Percentiles rank a stretch among this genome's conserved stretches.
phyloP scores from a whole-genome alignment of 2,329 filamentous ascomycete species.

The Trichoderma sp. region DNA sequence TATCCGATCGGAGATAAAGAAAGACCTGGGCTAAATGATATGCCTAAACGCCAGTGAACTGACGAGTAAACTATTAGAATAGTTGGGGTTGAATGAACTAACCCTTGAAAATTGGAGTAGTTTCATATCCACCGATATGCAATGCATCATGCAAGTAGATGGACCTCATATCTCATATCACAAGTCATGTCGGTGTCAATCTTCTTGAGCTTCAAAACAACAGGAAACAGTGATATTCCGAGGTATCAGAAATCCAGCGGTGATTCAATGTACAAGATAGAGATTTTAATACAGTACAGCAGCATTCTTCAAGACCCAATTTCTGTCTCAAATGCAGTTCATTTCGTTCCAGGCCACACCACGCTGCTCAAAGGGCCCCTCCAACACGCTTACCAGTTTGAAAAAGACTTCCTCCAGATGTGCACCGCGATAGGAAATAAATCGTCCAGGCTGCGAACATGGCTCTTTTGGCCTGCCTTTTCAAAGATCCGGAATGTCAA shows the following conservation, averaged over 20 bases:
- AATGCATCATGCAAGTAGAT: not conserved
- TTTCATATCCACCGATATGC: not conserved
- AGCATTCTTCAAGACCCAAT: constrained; percentile 10
- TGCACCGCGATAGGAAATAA: not conserved
- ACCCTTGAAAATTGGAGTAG: not conserved
- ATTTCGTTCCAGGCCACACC: not conserved
- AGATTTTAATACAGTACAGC: constrained; percentile 10
- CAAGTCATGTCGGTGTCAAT: not conserved
- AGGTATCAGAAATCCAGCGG: constrained; percentile 6
- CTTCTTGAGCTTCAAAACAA: not conserved
- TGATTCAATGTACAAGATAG: constrained; percentile 18
- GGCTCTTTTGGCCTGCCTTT: not conserved
- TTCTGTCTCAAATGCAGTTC: not conserved
- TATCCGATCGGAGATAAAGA: not conserved
- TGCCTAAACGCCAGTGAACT: not conserved
- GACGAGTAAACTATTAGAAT: not conserved
- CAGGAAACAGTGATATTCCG: not conserved
- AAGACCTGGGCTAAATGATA: not conserved
- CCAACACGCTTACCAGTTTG: not conserved
- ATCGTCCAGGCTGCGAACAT: not conserved
- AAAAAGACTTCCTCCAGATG: not conserved
- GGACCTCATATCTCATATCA: not conserved
- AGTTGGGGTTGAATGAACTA: not conserved
- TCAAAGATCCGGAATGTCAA: not conserved
- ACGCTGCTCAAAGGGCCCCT: not conserved